These are phyloP conservation scores for Kalanchoe fedtschenkoi DNA, from an alignment of 164 flowering plant genomes.

Conservation along the genomic window DNA sequence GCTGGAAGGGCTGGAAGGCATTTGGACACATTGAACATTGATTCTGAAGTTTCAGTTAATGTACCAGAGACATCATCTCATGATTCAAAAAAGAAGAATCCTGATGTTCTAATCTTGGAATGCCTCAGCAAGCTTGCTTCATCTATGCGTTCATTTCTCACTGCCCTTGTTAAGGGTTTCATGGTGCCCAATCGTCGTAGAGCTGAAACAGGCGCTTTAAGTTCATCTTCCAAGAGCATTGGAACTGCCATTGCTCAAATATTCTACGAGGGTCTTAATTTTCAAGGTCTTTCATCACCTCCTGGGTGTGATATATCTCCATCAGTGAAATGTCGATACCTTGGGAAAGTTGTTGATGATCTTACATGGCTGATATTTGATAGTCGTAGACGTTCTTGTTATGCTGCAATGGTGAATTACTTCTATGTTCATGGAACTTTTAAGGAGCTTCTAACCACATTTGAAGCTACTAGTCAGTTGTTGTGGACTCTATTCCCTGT, in stretches of 20 bases:
- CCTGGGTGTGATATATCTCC: conserved; percentile 43
- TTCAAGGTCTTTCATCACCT: conserved; percentile 44
- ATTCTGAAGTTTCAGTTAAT: conserved; percentile 44
- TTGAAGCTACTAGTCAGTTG: conserved; percentile 92
- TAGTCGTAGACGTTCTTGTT: conserved; percentile 60
- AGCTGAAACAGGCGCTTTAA: conserved; percentile 56
- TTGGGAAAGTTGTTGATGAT: conserved; percentile 85
- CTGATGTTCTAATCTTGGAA: conserved; percentile 51
- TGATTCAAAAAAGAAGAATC: conserved; percentile 57
- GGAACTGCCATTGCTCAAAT: conserved; percentile 64
- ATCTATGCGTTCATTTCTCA: conserved; percentile 48
- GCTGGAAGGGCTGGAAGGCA: conserved; percentile 65
- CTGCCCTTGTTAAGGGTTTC: conserved; percentile 66
- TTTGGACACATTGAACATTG: conserved; percentile 52
- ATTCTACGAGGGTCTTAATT: conserved; percentile 65
- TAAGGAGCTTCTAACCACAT: conserved; percentile 79
- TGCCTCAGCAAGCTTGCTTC: conserved; percentile 55
- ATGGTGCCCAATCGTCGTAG: conserved; percentile 73
- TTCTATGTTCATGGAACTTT: conserved; percentile 90
- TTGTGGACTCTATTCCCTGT: conserved; percentile 56
- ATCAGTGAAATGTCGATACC: conserved; percentile 81
- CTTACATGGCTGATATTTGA: conserved; percentile 67
- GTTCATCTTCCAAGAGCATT: conserved; percentile 65
- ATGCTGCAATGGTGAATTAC: conserved; percentile 61
- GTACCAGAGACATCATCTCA: conserved; percentile 34